Percentiles rank a stretch among this genome's conserved stretches.
These are phyloP conservation scores for Periconia sp. DNA, from an alignment of 2,329 filamentous ascomycete species.

Conservation along the genomic window DNA sequence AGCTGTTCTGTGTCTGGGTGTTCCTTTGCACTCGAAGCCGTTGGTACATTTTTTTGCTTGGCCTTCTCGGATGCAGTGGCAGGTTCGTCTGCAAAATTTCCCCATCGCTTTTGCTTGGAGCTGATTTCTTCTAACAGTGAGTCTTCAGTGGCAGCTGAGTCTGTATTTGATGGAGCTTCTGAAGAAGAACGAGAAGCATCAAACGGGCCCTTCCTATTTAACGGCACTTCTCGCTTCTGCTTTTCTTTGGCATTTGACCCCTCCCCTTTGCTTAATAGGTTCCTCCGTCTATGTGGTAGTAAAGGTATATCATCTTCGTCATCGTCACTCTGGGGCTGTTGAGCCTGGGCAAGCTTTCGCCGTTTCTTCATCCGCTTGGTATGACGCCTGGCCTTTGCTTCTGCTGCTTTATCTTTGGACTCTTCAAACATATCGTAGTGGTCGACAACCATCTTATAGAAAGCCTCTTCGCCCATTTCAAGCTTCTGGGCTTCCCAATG, in stretches of 20 bases:
- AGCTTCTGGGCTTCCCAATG: slow-evolving; percentile 14
- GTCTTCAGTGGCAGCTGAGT: slow-evolving; percentile 5
- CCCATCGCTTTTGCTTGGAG: slow-evolving; percentile 1
- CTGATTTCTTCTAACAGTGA: slow-evolving; percentile 8
- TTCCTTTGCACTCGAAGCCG: background rate
- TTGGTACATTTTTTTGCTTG: background rate
- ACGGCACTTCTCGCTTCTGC: too few species aligned
- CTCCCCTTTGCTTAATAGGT: background rate
- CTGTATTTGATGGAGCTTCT: slow-evolving; percentile 7
- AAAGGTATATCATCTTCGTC: slow-evolving; percentile 17
- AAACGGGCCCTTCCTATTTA: too few species aligned
- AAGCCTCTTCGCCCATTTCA: slow-evolving; percentile 14
- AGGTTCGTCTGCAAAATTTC: background rate
- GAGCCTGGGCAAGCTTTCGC: background rate
- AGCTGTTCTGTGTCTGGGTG: background rate
- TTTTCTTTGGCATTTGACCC: too few species aligned
- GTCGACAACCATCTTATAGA: slow-evolving; percentile 2
- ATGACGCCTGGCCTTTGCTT: slow-evolving; percentile 8
- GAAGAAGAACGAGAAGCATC: slow-evolving; percentile 7
- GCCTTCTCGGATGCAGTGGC: background rate
- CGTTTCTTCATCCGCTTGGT: slow-evolving; percentile 22
- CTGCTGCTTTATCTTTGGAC: slow-evolving; percentile 5
- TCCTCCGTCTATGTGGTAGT: background rate
- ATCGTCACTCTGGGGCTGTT: slow-evolving; percentile 1
- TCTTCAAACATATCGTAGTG: slow-evolving; percentile 12